These are phyloP conservation scores for Xylariaceae sp. DNA, from an alignment of 2,329 filamentous ascomycete species.

Conservation along the genomic window DNA sequence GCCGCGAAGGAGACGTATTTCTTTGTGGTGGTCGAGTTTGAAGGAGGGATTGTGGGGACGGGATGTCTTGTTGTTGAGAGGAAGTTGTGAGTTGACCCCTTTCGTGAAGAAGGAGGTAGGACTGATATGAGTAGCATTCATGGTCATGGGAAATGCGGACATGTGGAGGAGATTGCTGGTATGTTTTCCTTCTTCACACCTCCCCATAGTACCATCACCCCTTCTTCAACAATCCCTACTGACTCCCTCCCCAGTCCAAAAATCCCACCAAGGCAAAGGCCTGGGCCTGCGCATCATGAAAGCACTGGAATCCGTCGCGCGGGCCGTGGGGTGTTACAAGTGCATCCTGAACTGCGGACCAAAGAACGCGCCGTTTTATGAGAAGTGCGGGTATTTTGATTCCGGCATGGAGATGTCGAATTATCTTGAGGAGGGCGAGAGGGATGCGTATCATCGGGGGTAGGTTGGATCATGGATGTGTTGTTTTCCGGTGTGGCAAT, in stretches of 20 bases:
- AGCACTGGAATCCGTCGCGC: constrained; percentile 67
- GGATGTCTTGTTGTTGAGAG: constrained; percentile 72
- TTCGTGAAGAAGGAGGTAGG: background rate
- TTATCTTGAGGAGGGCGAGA: constrained; percentile 25
- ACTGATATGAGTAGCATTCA: constrained; percentile 50
- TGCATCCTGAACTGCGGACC: constrained; percentile 75
- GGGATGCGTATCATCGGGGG: constrained; percentile 27
- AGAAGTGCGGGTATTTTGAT: constrained; percentile 30
- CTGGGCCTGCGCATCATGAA: constrained; percentile 71
- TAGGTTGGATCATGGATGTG: too few relatives aligned
- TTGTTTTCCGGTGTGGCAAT: too few relatives aligned
- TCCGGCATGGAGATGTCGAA: constrained; percentile 32
- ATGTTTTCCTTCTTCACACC: too few relatives aligned
- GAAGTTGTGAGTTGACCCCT: constrained; percentile 55
- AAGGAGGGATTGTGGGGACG: constrained; percentile 62
- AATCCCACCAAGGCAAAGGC: constrained; percentile 68
- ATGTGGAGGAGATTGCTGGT: constrained; percentile 75
- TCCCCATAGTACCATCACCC: background rate
- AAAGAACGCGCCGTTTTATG: constrained; percentile 73
- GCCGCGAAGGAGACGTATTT: constrained; percentile 53
- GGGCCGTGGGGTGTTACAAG: constrained; percentile 74
- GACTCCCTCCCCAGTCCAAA: too few relatives aligned
- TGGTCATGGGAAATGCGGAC: constrained; percentile 63
- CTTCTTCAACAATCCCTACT: too few relatives aligned
- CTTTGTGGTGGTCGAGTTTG: constrained; percentile 63